Evolutionary conservation across 805 yeast species (phyloP), one percentile per base, ranked within the genome.

Genomic region (Nakazawaea ernobii): DNA sequence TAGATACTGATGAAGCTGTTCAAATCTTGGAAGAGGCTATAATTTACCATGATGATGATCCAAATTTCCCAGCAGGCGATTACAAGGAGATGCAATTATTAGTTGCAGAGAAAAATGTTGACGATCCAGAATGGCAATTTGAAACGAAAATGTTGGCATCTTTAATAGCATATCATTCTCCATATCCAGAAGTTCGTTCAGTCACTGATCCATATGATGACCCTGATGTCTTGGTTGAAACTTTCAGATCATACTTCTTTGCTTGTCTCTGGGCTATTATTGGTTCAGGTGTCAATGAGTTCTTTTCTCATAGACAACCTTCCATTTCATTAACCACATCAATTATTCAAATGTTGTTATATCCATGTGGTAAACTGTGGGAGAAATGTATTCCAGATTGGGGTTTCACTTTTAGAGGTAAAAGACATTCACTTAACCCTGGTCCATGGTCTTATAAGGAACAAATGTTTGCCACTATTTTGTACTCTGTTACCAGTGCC

Each of bases 361-460:
- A 67, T 52, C 76, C 77, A 38, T 63, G 69, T 55, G 80, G 81
- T 55, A 55, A 52, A 40, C 52, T 70, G 1, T 65, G 53, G 47
- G 54, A 66, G 43, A 52, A 55, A 14, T 50, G 61, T 28, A 38
- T 66, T 14, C 77, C 79, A 6, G 69, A 72, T 45, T 59, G 66
- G 59, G 68, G 73, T 6, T 57, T 75, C 55, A 66, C 49, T 7
- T 32, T 68, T 35, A 51, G 58, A 36, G 74, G 80, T 43, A 64
- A 56, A 28, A 65, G 70, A 53, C 55, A 62, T 49, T 67, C 70
- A 7, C 59, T 81, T 46, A 79, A 79, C 59, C 84, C 83, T 2
- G 84, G 86, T 9, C 83, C 84, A 10, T 83, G 85, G 83, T 65
- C 70, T 28, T 68, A 61, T 52, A 82, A 82, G 57, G 87, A 82